Percentiles rank a stretch among this genome's conserved stretches.
phyloP scores from a whole-genome alignment of 257 asterid genomes.

The Vinca minor region DNA sequence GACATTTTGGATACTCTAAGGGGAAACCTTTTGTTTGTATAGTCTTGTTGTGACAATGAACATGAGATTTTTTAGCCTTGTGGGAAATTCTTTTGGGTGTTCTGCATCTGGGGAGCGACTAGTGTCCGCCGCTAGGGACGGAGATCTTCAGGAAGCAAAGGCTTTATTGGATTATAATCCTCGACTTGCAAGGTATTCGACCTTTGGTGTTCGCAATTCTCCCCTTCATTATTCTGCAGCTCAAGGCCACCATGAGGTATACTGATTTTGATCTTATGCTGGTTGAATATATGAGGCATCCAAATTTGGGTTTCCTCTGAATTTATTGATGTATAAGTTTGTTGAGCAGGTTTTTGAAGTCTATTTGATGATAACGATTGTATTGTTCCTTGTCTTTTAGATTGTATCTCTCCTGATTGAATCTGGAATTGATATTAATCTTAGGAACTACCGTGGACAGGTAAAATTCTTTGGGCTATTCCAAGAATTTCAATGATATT shows the following conservation, averaged over 20 bases:
- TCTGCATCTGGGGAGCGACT: slow-evolving; percentile 88
- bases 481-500: not conserved
- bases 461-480: slow-evolving; percentile 30
- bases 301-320: slow-evolving; percentile 6
- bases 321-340: slow-evolving; percentile 9
- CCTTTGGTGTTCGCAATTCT: slow-evolving; percentile 83
- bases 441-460: slow-evolving; percentile 86
- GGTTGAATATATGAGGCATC: not conserved
- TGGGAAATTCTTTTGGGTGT: slow-evolving; percentile 88
- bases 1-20: slow-evolving; percentile 13
- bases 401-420: slow-evolving; percentile 70
- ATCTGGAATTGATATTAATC: slow-evolving; percentile 81
- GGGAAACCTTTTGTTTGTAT: no score
- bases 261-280: not conserved
- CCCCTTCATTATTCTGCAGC: slow-evolving; percentile 91
- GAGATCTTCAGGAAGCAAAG: slow-evolving; percentile 94
- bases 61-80: slow-evolving; percentile 65
- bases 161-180: slow-evolving; percentile 84
- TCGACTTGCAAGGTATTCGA: slow-evolving; percentile 70
- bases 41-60: slow-evolving; percentile 13
- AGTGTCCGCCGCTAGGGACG: slow-evolving; percentile 92
- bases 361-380: slow-evolving; percentile 14
- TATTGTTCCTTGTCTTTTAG: slow-evolving; percentile 28
- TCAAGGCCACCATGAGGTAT: slow-evolving; percentile 90
- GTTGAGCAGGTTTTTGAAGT: slow-evolving; percentile 4